Percentiles rank a stretch among this genome's conserved stretches.
Evolutionary conservation across 2,329 filamentous ascomycete genomes (phyloP).

Genomic region (Penicillium digitatum): DNA sequence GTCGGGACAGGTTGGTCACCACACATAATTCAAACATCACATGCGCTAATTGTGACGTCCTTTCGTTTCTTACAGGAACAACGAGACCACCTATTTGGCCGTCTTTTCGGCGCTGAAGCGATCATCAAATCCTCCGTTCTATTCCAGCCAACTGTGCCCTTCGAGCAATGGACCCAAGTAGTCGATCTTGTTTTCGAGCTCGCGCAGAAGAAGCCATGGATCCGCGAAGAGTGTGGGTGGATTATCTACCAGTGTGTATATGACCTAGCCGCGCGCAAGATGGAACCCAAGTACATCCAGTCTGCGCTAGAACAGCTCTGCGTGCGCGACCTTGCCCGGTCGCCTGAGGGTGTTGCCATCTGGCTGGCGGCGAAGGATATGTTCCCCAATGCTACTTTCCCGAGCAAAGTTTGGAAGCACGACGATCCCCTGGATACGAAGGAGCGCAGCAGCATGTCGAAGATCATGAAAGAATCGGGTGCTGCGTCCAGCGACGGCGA

Average conservation of each 20-base stretch:
- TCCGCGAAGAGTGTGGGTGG: slow-evolving; percentile 82
- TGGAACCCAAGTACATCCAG: slow-evolving; percentile 51
- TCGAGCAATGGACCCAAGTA: slow-evolving; percentile 54
- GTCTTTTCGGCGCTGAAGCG: slow-evolving; percentile 81
- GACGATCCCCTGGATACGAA: slow-evolving; percentile 68
- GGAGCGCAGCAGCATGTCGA: slow-evolving; percentile 65
- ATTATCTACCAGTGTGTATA: slow-evolving; percentile 70
- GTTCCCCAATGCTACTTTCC: slow-evolving; percentile 63
- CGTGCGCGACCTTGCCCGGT: slow-evolving; percentile 66
- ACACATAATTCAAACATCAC: not conserved
- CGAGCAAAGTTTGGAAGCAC: slow-evolving; percentile 67
- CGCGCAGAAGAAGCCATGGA: slow-evolving; percentile 78
- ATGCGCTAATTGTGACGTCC: slow-evolving; percentile 47
- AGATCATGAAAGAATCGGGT: slow-evolving; percentile 68
- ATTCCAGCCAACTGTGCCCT: slow-evolving; percentile 54
- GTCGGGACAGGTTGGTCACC: slow-evolving; percentile 49
- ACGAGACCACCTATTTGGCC: slow-evolving; percentile 78
- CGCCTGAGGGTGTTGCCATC: slow-evolving; percentile 82
- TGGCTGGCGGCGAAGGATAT: slow-evolving; percentile 69
- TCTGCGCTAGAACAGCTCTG: slow-evolving; percentile 60
- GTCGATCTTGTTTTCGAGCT: slow-evolving; percentile 70
- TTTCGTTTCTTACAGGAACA: slow-evolving; percentile 65
- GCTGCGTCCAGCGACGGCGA: slow-evolving; percentile 28
- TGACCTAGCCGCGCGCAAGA: slow-evolving; percentile 45
- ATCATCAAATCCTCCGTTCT: slow-evolving; percentile 75